Evolutionary conservation across 2,329 filamentous ascomycete genomes (phyloP), one percentile per base, ranked within the genome.

Genomic region (Spiromastix sp.): DNA sequence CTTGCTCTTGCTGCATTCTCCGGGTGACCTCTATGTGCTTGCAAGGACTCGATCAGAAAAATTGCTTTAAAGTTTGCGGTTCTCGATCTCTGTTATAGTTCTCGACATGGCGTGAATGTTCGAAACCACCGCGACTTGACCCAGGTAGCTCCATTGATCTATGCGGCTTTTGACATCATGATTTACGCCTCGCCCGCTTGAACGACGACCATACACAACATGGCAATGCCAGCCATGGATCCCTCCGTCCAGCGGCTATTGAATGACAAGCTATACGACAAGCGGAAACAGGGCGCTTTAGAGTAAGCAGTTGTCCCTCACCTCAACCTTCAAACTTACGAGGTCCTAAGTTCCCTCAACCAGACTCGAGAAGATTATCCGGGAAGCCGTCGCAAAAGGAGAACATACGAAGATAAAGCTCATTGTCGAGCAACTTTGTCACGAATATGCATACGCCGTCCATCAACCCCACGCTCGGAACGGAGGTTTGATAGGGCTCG

Each of bases 231-330:
- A 32, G 34, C 32, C 42, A 95, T 96, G 87, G 89, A 96, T 68
- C 70, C 75, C 54, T 80, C 79, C 56, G 85, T 95, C 57, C 85
- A 93, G 63, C 84, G 89, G 50, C 74, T 87, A 48, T 71, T 98
- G 56, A 93, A 93, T 58, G 91, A 98, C 66, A 98, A 95, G 74
- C 80, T 96, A 56, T 98, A 98, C 61, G 91, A 98, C 58, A 94
- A 93, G 70, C 78, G 93, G 57, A 98, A 98, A 64, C 80, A 86
- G 54, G 91, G 91, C 45, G 91, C 93, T 50, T 75, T 98, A 39
- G 91, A 98, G 86, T 94, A 78, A 53, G 81, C 17, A 30, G 25
- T 24, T 24, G 7, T n/a, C 21, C 21, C 21, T 24, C 21, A 7
- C 21, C 7, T 24, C n/a, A 7, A 24, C 21, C n/a, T 24, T 24